Evolutionary conservation across 2,329 filamentous ascomycete genomes (phyloP).

Genomic region (Fusarium abutilonis): DNA sequence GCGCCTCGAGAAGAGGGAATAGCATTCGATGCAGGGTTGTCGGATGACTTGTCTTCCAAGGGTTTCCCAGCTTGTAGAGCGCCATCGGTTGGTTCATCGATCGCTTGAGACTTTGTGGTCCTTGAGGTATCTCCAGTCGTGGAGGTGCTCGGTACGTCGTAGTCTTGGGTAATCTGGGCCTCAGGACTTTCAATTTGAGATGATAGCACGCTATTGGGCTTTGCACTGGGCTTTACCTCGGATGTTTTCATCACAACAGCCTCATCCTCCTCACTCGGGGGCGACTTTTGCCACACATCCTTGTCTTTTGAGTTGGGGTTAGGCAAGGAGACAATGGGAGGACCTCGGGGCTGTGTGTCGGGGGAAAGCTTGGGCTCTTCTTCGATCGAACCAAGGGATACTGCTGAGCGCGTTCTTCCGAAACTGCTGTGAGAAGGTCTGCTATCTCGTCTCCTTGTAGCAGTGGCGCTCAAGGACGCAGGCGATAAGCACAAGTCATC

Average conservation of each 20-base stretch:
- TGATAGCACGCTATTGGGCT: slow-evolving; percentile 15
- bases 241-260: slow-evolving; percentile 50
- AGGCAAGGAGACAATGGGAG: slow-evolving; percentile 36
- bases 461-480: slow-evolving; percentile 49
- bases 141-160: slow-evolving; percentile 1
- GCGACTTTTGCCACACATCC: slow-evolving; percentile 34
- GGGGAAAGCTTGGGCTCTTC: slow-evolving; percentile 52
- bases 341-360: slow-evolving; percentile 18
- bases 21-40: background rate
- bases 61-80: slow-evolving; percentile 5
- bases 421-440: slow-evolving; percentile 49
- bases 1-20: background rate
- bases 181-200: slow-evolving; percentile 32
- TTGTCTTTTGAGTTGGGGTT: slow-evolving; percentile 36
- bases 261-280: slow-evolving; percentile 54
- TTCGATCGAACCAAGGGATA: slow-evolving; percentile 58
- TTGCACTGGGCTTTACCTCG: slow-evolving; percentile 32
- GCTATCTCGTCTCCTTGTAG: slow-evolving; percentile 47
- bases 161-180: slow-evolving; percentile 11
- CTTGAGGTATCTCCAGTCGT: slow-evolving; percentile 1
- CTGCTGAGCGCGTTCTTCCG: slow-evolving; percentile 51
- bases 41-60: background rate
- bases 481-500: slow-evolving; percentile 51
- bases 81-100: slow-evolving; percentile 1
- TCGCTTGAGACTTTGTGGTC: slow-evolving; percentile 2